Conservation (phyloP, 768 basidiomycete genomes). For the Amanita phalloides region DNA sequence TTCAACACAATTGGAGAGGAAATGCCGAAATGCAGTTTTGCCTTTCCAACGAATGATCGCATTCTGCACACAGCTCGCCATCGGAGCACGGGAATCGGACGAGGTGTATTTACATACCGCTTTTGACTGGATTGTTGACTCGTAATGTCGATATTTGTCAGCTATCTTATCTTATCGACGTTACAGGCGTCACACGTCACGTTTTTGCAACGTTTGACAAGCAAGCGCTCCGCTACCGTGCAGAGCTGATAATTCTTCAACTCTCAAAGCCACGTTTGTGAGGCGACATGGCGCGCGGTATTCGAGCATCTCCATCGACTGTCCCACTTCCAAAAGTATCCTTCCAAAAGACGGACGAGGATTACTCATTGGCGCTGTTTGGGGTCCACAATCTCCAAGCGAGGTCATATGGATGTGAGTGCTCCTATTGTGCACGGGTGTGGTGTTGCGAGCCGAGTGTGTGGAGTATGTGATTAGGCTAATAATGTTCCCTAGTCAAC, state of each 20-base stretch:
- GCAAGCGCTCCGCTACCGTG: no score
- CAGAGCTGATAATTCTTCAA: neutral
- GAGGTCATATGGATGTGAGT: slow-evolving; percentile 44
- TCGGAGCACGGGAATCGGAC: no score
- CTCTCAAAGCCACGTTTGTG: neutral
- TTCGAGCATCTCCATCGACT: slow-evolving; percentile 17
- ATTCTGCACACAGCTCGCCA: no score
- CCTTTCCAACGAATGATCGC: no score
- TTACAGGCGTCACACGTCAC: slow-evolving; percentile 15
- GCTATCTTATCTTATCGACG: slow-evolving; percentile 1
- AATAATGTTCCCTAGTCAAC: slow-evolving; percentile 22
- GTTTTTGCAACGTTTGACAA: no score
- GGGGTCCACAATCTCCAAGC: slow-evolving; percentile 57
- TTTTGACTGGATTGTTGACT: no score
- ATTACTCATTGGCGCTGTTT: slow-evolving; percentile 44
- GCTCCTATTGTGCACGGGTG: no score
- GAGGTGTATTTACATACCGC: no score
- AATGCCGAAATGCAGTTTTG: no score
- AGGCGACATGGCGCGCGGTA: slow-evolving; percentile 27
- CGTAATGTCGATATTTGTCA: no score
- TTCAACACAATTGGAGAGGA: no score
- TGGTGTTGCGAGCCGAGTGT: neutral
- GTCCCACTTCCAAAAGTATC: slow-evolving; percentile 49
- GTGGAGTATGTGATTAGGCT: neutral
- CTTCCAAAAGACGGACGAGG: slow-evolving; percentile 56